phyloP scores from a whole-genome alignment of 2,329 filamentous ascomycete genomes.

The Blumeria hordei region DNA sequence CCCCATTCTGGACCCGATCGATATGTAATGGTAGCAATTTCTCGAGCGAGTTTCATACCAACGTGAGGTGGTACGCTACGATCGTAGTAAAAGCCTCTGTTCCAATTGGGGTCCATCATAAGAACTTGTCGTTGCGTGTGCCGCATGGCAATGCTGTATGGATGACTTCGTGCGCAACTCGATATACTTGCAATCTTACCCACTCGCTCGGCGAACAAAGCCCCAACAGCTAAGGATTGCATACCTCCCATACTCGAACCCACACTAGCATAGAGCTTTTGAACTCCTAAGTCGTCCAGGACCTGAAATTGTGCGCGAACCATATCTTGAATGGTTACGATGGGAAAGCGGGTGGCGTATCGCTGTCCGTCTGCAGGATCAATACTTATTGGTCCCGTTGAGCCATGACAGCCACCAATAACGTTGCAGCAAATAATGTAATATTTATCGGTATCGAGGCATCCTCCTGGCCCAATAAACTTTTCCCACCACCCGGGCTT shows the following conservation, averaged over 20 bases:
- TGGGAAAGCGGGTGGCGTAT: constrained; percentile 88
- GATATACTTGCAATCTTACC: constrained; percentile 69
- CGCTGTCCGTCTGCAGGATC: constrained; percentile 71
- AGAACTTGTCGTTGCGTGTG: constrained; percentile 93
- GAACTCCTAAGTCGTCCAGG: constrained; percentile 53
- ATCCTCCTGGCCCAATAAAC: constrained; percentile 73
- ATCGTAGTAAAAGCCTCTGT: constrained; percentile 81
- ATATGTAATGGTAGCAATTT: constrained; percentile 96
- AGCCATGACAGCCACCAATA: constrained; percentile 85
- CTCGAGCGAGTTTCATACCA: constrained; percentile 91
- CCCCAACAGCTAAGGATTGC: constrained; percentile 76
- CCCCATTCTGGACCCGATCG: constrained; percentile 95
- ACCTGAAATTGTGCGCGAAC: constrained; percentile 84
- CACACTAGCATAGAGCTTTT: constrained; percentile 70
- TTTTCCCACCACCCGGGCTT: constrained; percentile 97
- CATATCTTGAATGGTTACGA: constrained; percentile 93
- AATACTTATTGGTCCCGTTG: constrained; percentile 63
- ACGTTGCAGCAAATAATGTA: constrained; percentile 94
- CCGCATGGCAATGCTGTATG: constrained; percentile 95
- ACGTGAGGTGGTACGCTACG: constrained; percentile 60
- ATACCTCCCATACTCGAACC: constrained; percentile 97
- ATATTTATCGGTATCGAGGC: constrained; percentile 77
- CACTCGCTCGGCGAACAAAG: constrained; percentile 61
- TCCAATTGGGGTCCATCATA: constrained; percentile 98
- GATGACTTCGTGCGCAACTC: constrained; percentile 81